These are phyloP conservation scores for Eucalyptus cladocalyx DNA, from an alignment of 345 rosid genomes.

Conservation along the genomic window DNA sequence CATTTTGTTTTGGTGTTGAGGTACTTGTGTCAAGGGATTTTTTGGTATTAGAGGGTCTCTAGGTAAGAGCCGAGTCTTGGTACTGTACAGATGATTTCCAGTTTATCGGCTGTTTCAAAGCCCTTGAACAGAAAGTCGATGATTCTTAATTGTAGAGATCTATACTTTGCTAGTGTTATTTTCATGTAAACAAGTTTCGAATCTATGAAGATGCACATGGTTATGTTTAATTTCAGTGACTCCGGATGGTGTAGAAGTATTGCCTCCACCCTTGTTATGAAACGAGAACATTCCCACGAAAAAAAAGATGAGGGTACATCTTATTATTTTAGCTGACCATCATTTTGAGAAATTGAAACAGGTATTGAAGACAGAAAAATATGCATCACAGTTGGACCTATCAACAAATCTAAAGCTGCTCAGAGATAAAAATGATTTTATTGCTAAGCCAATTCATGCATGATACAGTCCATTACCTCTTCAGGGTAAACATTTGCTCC, in stretches of 20 bases:
- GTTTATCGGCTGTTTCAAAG: neutral
- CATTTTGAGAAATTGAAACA: too few species aligned
- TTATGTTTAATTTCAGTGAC: neutral
- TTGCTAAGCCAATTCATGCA: too few species aligned
- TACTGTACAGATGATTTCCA: neutral
- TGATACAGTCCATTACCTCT: too few species aligned
- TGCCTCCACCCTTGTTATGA: constrained; percentile 38
- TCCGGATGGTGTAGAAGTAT: constrained; percentile 44
- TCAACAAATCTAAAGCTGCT: too few species aligned
- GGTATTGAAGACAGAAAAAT: too few species aligned
- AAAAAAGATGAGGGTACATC: too few species aligned
- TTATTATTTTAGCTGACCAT: too few species aligned
- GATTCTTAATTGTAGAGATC: neutral
- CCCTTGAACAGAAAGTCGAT: neutral
- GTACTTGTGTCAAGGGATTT: neutral
- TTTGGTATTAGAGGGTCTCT: neutral
- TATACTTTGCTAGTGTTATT: neutral
- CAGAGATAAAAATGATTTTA: too few species aligned
- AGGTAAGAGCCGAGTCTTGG: neutral
- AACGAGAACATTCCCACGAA: neutral
- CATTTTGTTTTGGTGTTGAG: neutral
- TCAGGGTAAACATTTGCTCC: too few species aligned
- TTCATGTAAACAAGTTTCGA: neutral
- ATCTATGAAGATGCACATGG: neutral
- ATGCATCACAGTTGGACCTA: too few species aligned